Evolutionary conservation across 805 yeast genomes (phyloP), one percentile per base, ranked within the genome.

Genomic region (Saccharomycopsis sp.): DNA sequence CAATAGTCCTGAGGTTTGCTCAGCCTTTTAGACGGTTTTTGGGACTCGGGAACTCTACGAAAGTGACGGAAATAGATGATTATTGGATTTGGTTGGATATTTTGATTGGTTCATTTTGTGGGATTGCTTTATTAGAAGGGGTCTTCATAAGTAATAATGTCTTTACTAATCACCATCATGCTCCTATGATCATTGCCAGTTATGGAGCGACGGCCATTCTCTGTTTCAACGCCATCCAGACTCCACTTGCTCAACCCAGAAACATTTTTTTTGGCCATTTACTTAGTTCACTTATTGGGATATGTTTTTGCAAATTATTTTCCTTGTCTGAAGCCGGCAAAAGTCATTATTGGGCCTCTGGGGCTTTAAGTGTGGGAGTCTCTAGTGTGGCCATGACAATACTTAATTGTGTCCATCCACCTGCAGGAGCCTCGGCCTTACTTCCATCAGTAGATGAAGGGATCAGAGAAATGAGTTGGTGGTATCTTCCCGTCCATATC

Each of bases 381-480:
- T 50, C 79, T 2, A 69, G 78, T 6, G 74, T 71, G 9, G 54
- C 59, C 2, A 76, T 76, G 80, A 57, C 69, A 12, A 46, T 74
- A 1, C 54, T 66, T 4, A 74, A 74, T 46, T 69, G 76, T 43
- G 70, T 75, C 1, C 85, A 79, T 52, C 86, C 86, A 0, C 86
- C 86, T 0, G 76, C 79, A 1, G 86, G 86, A 2, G 84, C 85
- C 1, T 67, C 79, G 8, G 83, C 85, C 0, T 51, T 78, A 28
- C 55, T 78, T 6, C 81, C 84, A 0, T 57, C 67, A 1, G 51
- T 70, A 0, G 78, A 74, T 39, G 67, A 53, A 1, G 47, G 51
- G 5, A 59, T 76, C 3, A 54, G 72, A 10, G 48, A 37, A 3
- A 61, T 77, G 68, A 70, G 83, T 36, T 78, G 85, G 86, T 73